Evolutionary conservation across 176 grass and related monocot species (phyloP), one percentile per base, ranked within the genome.

Genomic region (Zea luxurians): DNA sequence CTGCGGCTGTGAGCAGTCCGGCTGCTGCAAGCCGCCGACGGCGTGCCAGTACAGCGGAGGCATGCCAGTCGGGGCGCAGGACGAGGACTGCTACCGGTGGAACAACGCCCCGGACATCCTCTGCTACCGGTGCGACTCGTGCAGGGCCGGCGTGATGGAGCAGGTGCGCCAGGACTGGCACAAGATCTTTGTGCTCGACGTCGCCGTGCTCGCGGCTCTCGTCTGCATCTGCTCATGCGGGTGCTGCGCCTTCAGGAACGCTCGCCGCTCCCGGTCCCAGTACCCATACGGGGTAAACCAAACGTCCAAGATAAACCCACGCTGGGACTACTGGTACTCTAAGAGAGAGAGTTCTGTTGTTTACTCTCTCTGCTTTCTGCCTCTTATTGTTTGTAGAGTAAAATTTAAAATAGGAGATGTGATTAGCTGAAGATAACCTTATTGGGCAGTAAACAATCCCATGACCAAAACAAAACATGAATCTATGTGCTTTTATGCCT

Each of bases 321-420:
- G 90, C 70, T 95, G 96, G 96, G 96, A 99, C 85, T 92, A 87
- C 91, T 95, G 96, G 96, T 99, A 92, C 85, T 85, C 61, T 72
- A n/a, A 37, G 65, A 71, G 38, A 73, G 77, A 69, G 58, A 47
- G 55, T 43, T 27, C 1, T 44, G 13, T 10, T 6, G 9, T 18
- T 64, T 43, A 16, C 4, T 82, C 38, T 15, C 43, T 18, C 27
- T 27, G 27, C 27, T 27, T 27, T 27, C 27, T 27, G 27, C 27
- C 27, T 27, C 27, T 27, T 27, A 27, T 27, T 27, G 27, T 27
- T 27, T 27, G 27, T 27, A 27, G 27, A 27, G 27, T 27, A 27
- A 27, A 27, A 27, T 27, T 27, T 27, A 27, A 27, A 27, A 27
- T 27, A 27, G 27, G 27, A 27, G 27, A 27, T 27, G 27, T 27